Percentiles rank a stretch among this genome's conserved stretches.
Evolutionary conservation across 2,329 filamentous ascomycete species (phyloP).

Genomic region (Shiraia bambusicola): DNA sequence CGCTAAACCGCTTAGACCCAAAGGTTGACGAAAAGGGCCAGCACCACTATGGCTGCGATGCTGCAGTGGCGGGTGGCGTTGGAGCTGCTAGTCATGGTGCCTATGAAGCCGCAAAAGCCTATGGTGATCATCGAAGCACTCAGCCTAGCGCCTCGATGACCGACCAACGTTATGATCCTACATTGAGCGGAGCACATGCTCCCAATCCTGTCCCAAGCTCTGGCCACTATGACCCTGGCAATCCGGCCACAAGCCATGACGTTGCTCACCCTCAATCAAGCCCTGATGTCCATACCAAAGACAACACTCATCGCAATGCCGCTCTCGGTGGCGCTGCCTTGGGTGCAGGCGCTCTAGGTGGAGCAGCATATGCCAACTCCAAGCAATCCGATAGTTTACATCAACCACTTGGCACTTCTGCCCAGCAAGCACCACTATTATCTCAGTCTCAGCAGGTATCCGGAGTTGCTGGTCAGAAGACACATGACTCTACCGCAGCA

Average conservation of each 20-base stretch:
- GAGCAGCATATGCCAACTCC: not conserved
- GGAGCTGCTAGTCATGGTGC: constrained; percentile 36
- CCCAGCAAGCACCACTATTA: constrained; percentile 1
- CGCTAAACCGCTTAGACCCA: constrained; percentile 31
- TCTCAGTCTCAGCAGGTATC: constrained; percentile 6
- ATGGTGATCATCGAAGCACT: constrained; percentile 34
- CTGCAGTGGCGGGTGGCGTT: constrained; percentile 34
- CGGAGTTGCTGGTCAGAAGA: not conserved
- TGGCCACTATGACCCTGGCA: constrained; percentile 21
- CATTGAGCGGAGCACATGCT: constrained; percentile 23
- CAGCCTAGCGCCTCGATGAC: constrained; percentile 32
- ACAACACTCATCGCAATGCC: not conserved
- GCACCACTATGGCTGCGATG: constrained; percentile 29
- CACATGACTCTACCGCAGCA: constrained; percentile 3
- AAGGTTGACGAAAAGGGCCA: constrained; percentile 22
- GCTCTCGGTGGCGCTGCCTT: not conserved
- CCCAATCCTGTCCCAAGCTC: constrained; percentile 18
- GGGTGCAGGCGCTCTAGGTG: constrained; percentile 3
- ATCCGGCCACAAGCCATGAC: constrained; percentile 22
- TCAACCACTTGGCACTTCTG: constrained; percentile 7
- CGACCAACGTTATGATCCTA: constrained; percentile 36
- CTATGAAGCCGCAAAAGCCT: constrained; percentile 34
- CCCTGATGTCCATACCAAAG: not conserved
- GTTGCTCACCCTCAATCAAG: constrained; percentile 10
- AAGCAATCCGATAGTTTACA: not conserved